Evolutionary conservation across 306 rosid species (phyloP).

Genomic region (Echinosophora koreensis): DNA sequence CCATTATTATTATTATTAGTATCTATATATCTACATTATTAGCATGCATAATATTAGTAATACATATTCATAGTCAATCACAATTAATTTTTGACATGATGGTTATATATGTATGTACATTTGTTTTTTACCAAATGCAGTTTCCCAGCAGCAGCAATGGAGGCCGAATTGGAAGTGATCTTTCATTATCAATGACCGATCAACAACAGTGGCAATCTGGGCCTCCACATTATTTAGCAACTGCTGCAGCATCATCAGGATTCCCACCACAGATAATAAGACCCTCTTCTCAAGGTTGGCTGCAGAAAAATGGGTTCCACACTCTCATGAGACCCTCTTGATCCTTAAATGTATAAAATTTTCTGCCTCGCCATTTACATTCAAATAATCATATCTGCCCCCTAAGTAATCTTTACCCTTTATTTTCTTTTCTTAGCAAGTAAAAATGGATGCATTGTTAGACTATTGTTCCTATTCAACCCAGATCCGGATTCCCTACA

Average conservation of each 20-base stretch:
- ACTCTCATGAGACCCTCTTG: constrained; percentile 67
- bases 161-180: constrained; percentile 71
- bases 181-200: constrained; percentile 63
- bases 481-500: background rate
- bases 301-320: constrained; percentile 79
- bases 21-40: background rate
- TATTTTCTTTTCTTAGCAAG: constrained; percentile 38
- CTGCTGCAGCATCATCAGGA: constrained; percentile 99
- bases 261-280: constrained; percentile 82
- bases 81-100: background rate
- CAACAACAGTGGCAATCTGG: constrained; percentile 67
- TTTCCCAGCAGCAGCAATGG: constrained; percentile 75
- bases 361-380: constrained; percentile 50
- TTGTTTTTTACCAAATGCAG: constrained; percentile 50
- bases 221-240: constrained; percentile 59
- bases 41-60: background rate
- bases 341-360: constrained; percentile 15
- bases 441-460: constrained; percentile 36
- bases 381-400: constrained; percentile 26
- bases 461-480: constrained; percentile 35
- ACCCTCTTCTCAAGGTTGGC: constrained; percentile 64
- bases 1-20: background rate
- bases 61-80: background rate
- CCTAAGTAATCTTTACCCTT: background rate
- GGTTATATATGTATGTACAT: background rate